Percentiles rank a stretch among this genome's conserved stretches.
These are phyloP conservation scores for Salinomyces thailandicus DNA, from an alignment of 2,329 filamentous ascomycete species.

Conservation along the genomic window DNA sequence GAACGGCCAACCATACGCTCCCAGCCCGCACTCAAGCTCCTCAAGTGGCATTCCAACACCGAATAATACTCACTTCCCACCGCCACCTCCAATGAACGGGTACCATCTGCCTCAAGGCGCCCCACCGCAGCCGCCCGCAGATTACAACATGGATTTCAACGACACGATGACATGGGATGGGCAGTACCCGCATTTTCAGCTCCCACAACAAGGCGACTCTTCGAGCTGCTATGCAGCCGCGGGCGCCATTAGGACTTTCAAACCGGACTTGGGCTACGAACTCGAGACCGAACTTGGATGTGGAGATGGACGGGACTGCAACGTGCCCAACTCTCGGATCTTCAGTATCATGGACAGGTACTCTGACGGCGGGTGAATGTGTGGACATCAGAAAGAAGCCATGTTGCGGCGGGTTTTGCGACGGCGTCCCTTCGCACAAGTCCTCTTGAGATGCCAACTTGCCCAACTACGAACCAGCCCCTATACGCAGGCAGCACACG, in stretches of 20 bases:
- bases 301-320: slow-evolving; percentile 29
- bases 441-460: too few species aligned
- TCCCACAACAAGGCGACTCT: slow-evolving; percentile 4
- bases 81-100: too few species aligned
- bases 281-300: slow-evolving; percentile 34
- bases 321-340: slow-evolving; percentile 33
- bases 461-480: too few species aligned
- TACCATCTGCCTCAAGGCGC: too few species aligned
- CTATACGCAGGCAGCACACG: too few species aligned
- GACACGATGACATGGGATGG: slow-evolving; percentile 8
- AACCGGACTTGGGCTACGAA: slow-evolving; percentile 27
- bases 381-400: too few species aligned
- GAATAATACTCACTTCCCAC: not conserved
- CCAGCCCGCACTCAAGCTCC: not conserved
- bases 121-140: slow-evolving; percentile 1
- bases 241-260: slow-evolving; percentile 37
- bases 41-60: not conserved
- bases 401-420: too few species aligned
- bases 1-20: not conserved
- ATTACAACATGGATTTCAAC: slow-evolving; percentile 8
- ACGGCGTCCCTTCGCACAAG: too few species aligned
- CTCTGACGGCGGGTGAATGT: not conserved
- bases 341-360: slow-evolving; percentile 39
- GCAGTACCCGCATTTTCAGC: slow-evolving; percentile 5
- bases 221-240: slow-evolving; percentile 33